phyloP scores from a whole-genome alignment of 495 filamentous ascomycete genomes.

The Neurospora hispaniola region DNA sequence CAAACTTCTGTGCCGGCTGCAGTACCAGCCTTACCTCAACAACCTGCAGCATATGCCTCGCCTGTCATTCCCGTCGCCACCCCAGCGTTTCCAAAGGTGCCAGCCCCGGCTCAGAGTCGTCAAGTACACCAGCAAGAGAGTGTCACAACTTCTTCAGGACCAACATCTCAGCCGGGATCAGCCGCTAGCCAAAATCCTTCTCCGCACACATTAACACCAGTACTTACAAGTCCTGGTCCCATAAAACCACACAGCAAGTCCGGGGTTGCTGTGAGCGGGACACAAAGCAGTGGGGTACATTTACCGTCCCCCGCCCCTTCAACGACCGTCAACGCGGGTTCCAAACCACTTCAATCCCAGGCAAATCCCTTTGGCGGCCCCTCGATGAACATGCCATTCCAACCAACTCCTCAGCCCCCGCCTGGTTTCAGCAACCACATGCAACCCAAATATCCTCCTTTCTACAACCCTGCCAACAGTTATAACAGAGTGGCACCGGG shows the following conservation, averaged over 20 bases:
- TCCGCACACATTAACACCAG: slow-evolving; percentile 46
- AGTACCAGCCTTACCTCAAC: slow-evolving; percentile 41
- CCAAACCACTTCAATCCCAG: slow-evolving; percentile 28
- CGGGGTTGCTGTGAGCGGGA: slow-evolving; percentile 4
- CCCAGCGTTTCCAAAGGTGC: slow-evolving; percentile 70
- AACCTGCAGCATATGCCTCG: slow-evolving; percentile 46
- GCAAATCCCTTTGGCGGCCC: slow-evolving; percentile 29
- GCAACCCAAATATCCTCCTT: slow-evolving; percentile 13
- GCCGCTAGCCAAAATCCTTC: slow-evolving; percentile 55
- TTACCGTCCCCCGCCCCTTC: slow-evolving; percentile 15
- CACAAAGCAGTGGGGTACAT: slow-evolving; percentile 6
- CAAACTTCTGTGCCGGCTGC: slow-evolving; percentile 36
- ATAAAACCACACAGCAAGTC: slow-evolving; percentile 37
- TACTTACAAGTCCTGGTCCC: slow-evolving; percentile 46
- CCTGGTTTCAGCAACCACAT: slow-evolving; percentile 32
- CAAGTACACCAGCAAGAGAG: slow-evolving; percentile 73
- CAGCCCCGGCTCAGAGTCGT: slow-evolving; percentile 64
- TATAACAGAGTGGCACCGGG: slow-evolving; percentile 32
- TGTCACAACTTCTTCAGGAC: slow-evolving; percentile 55
- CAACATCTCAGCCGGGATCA: slow-evolving; percentile 37
- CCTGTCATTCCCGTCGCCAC: slow-evolving; percentile 71
- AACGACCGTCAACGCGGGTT: slow-evolving; percentile 14
- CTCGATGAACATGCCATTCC: slow-evolving; percentile 25
- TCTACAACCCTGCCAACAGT: slow-evolving; percentile 13
- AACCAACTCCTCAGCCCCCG: slow-evolving; percentile 22